phyloP scores from a whole-genome alignment of 1,284 basidiomycete species.

The Leccinum pachyderme region DNA sequence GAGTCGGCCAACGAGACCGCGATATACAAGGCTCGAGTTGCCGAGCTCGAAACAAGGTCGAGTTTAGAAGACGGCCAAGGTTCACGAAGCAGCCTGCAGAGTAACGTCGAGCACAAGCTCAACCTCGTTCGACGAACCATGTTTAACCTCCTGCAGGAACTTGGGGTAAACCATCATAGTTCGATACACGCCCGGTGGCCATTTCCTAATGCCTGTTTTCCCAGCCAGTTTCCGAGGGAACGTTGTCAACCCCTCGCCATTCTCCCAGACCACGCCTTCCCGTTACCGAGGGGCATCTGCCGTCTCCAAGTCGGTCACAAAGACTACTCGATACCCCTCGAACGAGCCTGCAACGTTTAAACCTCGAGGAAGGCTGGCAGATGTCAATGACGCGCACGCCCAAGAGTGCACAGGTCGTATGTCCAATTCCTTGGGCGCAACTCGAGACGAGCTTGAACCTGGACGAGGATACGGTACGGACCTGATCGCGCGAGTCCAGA shows the following conservation, averaged over 20 bases:
- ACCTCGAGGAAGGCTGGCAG: slow-evolving; percentile 24
- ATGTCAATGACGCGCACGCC: slow-evolving; percentile 30
- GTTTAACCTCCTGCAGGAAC: slow-evolving; percentile 40
- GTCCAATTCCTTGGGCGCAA: slow-evolving; percentile 26
- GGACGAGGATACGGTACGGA: slow-evolving; percentile 29
- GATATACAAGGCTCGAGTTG: slow-evolving; percentile 26
- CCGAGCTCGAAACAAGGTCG: slow-evolving; percentile 31
- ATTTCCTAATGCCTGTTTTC: slow-evolving; percentile 5
- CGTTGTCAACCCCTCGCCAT: slow-evolving; percentile 2
- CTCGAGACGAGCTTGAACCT: slow-evolving; percentile 20
- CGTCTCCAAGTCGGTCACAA: slow-evolving; percentile 11
- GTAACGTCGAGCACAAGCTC: slow-evolving; percentile 37
- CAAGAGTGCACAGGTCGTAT: slow-evolving; percentile 29
- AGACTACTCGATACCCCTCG: slow-evolving; percentile 8
- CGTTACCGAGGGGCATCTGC: slow-evolving; percentile 1
- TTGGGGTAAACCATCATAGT: slow-evolving; percentile 30
- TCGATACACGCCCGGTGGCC: neutral
- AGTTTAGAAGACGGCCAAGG: slow-evolving; percentile 1
- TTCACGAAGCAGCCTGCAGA: slow-evolving; percentile 18
- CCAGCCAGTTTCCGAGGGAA: slow-evolving; percentile 25
- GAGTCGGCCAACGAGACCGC: slow-evolving; percentile 28
- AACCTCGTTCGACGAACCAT: slow-evolving; percentile 39
- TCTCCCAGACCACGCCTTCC: slow-evolving; percentile 12
- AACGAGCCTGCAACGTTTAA: neutral
- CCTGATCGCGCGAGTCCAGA: neutral